These are phyloP conservation scores for Aspergillus jensenii DNA, from an alignment of 2,329 filamentous ascomycete genomes.

Conservation along the genomic window DNA sequence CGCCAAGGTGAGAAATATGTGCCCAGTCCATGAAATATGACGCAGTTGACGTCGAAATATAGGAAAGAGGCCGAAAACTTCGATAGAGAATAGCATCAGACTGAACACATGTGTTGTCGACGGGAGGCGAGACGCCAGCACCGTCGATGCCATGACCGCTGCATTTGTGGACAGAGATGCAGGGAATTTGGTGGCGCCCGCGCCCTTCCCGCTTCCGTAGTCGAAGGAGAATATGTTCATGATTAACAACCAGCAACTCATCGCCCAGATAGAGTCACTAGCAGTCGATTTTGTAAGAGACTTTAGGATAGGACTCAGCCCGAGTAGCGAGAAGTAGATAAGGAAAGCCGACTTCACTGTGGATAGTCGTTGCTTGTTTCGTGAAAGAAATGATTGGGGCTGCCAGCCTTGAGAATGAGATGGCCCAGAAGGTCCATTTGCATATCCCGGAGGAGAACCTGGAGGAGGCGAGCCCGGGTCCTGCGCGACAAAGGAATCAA, in stretches of 20 bases:
- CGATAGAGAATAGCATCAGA: constrained; percentile 91
- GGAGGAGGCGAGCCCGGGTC: constrained; percentile 24
- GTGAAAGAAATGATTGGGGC: constrained; percentile 47
- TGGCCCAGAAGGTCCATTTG: constrained; percentile 19
- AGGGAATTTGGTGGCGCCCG: constrained; percentile 50
- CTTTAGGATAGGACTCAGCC: constrained; percentile 91
- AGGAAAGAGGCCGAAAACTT: constrained; percentile 96
- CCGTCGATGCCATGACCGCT: constrained; percentile 92
- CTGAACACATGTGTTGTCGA: constrained; percentile 94
- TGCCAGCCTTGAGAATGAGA: constrained; percentile 10
- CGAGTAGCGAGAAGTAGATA: constrained; percentile 89
- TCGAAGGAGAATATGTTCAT: constrained; percentile 99
- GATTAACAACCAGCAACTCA: constrained; percentile 87
- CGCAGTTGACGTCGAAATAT: constrained; percentile 89
- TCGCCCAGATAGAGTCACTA: constrained; percentile 94
- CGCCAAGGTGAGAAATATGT: constrained; percentile 71
- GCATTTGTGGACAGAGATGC: constrained; percentile 85
- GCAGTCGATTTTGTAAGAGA: constrained; percentile 92
- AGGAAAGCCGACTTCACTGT: constrained; percentile 90
- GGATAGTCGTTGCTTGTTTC: constrained; percentile 65
- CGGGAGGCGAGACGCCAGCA: constrained; percentile 84
- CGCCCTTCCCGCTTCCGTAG: constrained; percentile 66
- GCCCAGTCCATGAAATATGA: constrained; percentile 77
- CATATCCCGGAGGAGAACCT: constrained; percentile 18
- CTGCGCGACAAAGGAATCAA: constrained; percentile 52